Base-by-base conservation (phyloP, 2,329 filamentous ascomycete genomes). In the Celoporthe dispersa region DNA sequence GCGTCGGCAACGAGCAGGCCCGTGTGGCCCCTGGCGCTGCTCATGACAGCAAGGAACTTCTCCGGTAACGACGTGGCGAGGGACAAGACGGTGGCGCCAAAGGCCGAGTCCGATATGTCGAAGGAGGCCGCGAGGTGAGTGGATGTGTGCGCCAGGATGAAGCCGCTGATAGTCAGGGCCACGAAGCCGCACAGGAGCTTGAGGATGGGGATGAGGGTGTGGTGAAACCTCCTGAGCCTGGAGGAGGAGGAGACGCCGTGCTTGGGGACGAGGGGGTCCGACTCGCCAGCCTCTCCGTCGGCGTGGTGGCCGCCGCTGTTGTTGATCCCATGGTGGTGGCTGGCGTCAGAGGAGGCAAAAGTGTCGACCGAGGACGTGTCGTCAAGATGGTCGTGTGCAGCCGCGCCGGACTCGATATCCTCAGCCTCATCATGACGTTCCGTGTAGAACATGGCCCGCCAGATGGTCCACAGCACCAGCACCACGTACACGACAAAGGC, bases 1-100 rank as follows among this genome's bases (percentile, higher is more conserved):
- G 84, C 85, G 60, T 84, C 86, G 0, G 85, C 86, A 7, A 85
- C 82, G 11, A 88, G 74, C 62, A 88, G 85, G 1, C 84, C 84
- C 1, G 76, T 75, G 25, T 86, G 82, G 5, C 83, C 84, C 19
- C 82, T 80, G 14, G 74, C 77, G 22, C 84, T 82, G 70, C 84
- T 84, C 33, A 87, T 71, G 4, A 86, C 78, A 1, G 85, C 82
- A 62, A 87, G 74, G 53, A 87, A 79, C 73, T 87, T 87, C 73
- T 87, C 85, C 0, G 86, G 85, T 1, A 88, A 76, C 0, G 85
- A 87, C 0, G 85, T 88, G 6, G 84, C 85, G 14, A 71, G 64
- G 33, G 70, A 71, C 41, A 71, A 41, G 60, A 71, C 39, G 41
- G 70, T 71, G 25, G 70, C 70, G 28, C 70, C 70, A 63, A 71